These are phyloP conservation scores for Arthrobotrys pseudoclavata DNA, from an alignment of 2,329 filamentous ascomycete genomes.

Conservation along the genomic window DNA sequence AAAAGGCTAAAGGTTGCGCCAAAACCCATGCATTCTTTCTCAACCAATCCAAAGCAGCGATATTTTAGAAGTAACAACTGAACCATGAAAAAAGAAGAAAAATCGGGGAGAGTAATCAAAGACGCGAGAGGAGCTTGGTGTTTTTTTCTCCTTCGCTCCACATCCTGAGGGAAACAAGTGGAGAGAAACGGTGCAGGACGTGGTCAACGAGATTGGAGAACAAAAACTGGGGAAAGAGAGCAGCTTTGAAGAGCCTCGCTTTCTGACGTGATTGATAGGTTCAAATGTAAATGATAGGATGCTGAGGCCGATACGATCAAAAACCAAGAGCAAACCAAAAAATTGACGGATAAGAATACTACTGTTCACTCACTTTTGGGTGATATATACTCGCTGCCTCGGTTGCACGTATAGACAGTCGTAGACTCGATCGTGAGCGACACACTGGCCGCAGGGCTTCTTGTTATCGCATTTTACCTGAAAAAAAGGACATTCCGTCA, in stretches of 20 bases:
- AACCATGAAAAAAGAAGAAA: conserved; percentile 39
- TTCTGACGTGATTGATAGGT: conserved; percentile 14
- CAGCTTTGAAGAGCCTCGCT: conserved; percentile 22
- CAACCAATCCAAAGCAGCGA: conserved; percentile 31
- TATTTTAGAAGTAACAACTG: conserved; percentile 32
- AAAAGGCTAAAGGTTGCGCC: conserved; percentile 60
- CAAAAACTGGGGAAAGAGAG: conserved; percentile 29
- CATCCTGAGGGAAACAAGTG: conserved; percentile 30
- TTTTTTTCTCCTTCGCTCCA: conserved; percentile 17
- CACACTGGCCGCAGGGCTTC: conserved; percentile 56
- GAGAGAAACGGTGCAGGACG: conserved; percentile 27
- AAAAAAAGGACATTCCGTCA: conserved; percentile 20
- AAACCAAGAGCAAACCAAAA: conserved; percentile 20
- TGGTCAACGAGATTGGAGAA: conserved; percentile 11
- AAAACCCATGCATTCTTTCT: conserved; percentile 38
- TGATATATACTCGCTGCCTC: conserved; percentile 58
- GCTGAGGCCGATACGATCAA: conserved; percentile 43
- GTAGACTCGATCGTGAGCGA: conserved; percentile 57
- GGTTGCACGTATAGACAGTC: conserved; percentile 58
- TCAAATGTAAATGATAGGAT: conserved; percentile 43
- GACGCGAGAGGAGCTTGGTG: conserved; percentile 24
- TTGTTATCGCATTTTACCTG: conserved; percentile 60
- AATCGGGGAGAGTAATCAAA: conserved; percentile 35
- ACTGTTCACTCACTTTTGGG: conserved; percentile 54
- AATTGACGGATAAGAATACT: conserved; percentile 11